These are phyloP conservation scores for Aspergillus ostianus DNA, from an alignment of 495 filamentous ascomycete species.

Conservation along the genomic window DNA sequence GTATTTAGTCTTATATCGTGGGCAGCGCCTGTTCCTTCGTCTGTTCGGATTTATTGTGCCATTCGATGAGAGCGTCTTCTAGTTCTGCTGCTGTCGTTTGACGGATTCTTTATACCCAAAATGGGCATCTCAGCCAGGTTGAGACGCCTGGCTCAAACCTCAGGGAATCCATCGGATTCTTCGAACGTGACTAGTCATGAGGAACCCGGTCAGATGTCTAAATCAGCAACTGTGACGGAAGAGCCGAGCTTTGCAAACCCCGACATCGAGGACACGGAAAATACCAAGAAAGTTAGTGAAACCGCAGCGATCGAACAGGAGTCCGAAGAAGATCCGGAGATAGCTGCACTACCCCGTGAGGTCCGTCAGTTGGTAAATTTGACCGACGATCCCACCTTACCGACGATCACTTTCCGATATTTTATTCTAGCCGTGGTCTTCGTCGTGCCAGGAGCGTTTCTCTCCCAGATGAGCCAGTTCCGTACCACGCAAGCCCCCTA, in stretches of 20 bases:
- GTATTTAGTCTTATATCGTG: background rate
- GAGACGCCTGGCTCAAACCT: background rate
- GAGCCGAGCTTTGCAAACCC: background rate
- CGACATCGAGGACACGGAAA: constrained; percentile 16
- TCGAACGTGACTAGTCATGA: background rate
- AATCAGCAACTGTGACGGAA: background rate
- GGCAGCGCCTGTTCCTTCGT: background rate
- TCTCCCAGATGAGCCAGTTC: constrained; percentile 53
- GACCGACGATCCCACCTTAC: constrained; percentile 49
- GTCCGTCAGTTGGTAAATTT: constrained; percentile 54
- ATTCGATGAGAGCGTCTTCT: background rate
- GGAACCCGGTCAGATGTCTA: background rate
- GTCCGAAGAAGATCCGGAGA: constrained; percentile 44
- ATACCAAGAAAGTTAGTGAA: constrained; percentile 18
- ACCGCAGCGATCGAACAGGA: constrained; percentile 29
- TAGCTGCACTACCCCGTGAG: constrained; percentile 45
- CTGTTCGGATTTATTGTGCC: background rate
- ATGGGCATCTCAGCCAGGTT: background rate
- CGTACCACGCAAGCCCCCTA: constrained; percentile 55
- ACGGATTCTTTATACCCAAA: background rate
- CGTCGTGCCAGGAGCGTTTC: constrained; percentile 51
- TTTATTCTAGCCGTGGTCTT: constrained; percentile 53
- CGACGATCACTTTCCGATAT: constrained; percentile 56
- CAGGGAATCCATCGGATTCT: background rate
- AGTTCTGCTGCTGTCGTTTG: background rate